Base-by-base conservation (phyloP, 2,329 filamentous ascomycete species). In the Trichophyton schoenleinii region DNA sequence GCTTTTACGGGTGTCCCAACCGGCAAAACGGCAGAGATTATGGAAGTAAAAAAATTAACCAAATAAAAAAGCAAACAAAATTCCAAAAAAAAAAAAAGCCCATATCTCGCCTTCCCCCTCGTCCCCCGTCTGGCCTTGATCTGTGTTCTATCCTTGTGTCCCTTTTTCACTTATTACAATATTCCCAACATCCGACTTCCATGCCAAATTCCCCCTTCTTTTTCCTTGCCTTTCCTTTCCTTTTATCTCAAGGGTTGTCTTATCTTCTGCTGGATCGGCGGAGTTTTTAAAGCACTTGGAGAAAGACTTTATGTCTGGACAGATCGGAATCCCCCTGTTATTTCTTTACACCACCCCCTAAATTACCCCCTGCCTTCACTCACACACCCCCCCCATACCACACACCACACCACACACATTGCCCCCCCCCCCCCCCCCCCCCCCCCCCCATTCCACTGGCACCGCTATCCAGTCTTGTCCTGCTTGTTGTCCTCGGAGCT, bases 281-380 rank as follows among this genome's bases (percentile, higher is more conserved):
- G 62, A 63, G 62, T 63, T 63, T 58, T 58, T 48, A 59, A 55
- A 62, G 60, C 59, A 52, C 57, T 62, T 53, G 60, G 60, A 61
- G 60, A 55, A 58, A 46, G 36, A 46, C 41, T 42, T 44, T 59
- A 48, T 59, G 58, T 36, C 55, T 42, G 44, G 25, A 59, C 58
- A 53, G 57, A 62, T 48, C 49, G 60, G 62, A 62, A 55, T 25
- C 44, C 31, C 28, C 31, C 18, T 49, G 46, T 49, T 28, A 9
- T 49, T 49, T 31, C 22, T n/a, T 49, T 25, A 18, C 34, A 34
- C 41, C 9, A 15, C 9, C 31, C 31, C 20, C 20, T n/a, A 42
- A 38, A 38, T 3, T 38, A 38, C 34, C 34, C 34, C 13, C 34
- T 38, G 34, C 34, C 34, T 38, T 46, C 25, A 48, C 46, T 11